These are phyloP conservation scores for Suhomyces atakaporum DNA, from an alignment of 1,139 yeast genomes.

Conservation along the genomic window DNA sequence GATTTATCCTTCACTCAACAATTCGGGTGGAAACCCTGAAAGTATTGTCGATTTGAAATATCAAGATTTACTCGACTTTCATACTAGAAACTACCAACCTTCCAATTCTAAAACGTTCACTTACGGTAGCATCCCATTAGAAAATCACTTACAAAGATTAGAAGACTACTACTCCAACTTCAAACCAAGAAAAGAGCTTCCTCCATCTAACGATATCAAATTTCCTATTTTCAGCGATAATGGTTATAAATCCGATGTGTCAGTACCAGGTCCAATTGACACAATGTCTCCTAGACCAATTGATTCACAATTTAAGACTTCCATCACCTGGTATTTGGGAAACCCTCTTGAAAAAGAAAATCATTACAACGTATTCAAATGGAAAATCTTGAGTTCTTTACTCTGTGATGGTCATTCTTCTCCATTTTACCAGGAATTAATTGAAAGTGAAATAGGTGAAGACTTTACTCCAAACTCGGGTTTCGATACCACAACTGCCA, in stretches of 20 bases:
- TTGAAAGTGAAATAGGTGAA: slow-evolving; percentile 82
- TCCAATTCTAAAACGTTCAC: slow-evolving; percentile 86
- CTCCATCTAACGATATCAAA: slow-evolving; percentile 24
- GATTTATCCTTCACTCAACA: slow-evolving; percentile 80
- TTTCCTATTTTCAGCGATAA: slow-evolving; percentile 27
- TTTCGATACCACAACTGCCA: slow-evolving; percentile 77
- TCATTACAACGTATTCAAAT: slow-evolving; percentile 65
- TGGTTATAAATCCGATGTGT: slow-evolving; percentile 3
- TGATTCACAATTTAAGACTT: slow-evolving; percentile 71
- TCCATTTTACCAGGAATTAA: slow-evolving; percentile 78
- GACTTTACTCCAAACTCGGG: slow-evolving; percentile 92
- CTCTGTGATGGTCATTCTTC: slow-evolving; percentile 92
- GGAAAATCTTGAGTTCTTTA: slow-evolving; percentile 71
- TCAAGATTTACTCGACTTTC: slow-evolving; percentile 77
- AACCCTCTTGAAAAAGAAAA: slow-evolving; percentile 57
- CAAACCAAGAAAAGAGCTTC: slow-evolving; percentile 35
- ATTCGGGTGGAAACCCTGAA: slow-evolving; percentile 94
- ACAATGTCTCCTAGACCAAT: slow-evolving; percentile 65
- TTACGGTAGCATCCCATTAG: slow-evolving; percentile 76
- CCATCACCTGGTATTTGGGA: slow-evolving; percentile 88
- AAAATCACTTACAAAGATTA: slow-evolving; percentile 60
- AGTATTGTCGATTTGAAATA: slow-evolving; percentile 73
- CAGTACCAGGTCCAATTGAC: slow-evolving; percentile 75
- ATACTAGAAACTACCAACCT: slow-evolving; percentile 77
- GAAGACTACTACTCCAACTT: slow-evolving; percentile 53